These are phyloP conservation scores for Colletotrichum caudatum DNA, from an alignment of 2,329 filamentous ascomycete species.

Conservation along the genomic window DNA sequence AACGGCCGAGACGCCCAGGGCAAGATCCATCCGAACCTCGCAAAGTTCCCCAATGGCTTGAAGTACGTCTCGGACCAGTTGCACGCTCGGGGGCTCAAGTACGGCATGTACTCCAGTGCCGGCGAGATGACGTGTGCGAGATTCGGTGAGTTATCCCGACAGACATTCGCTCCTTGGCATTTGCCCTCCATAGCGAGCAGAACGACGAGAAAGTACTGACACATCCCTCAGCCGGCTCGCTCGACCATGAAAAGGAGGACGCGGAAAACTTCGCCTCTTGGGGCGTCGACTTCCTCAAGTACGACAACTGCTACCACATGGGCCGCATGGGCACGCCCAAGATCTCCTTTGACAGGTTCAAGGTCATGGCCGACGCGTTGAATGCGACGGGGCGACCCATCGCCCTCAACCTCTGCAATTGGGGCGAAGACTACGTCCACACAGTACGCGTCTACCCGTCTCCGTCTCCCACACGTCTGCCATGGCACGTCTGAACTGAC, in stretches of 20 bases:
- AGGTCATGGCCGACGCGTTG: slow-evolving; percentile 51
- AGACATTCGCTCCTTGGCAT: neutral
- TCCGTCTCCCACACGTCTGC: neutral
- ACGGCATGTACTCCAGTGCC: slow-evolving; percentile 56
- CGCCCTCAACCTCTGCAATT: slow-evolving; percentile 51
- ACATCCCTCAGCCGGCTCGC: slow-evolving; percentile 53
- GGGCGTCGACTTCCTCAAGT: slow-evolving; percentile 66
- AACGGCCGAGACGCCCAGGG: slow-evolving; percentile 45
- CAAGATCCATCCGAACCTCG: slow-evolving; percentile 48
- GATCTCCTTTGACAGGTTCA: slow-evolving; percentile 48
- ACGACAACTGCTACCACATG: slow-evolving; percentile 60
- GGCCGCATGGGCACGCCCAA: slow-evolving; percentile 46
- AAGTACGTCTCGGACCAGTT: slow-evolving; percentile 51
- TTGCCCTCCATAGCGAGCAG: neutral
- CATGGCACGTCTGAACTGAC: neutral
- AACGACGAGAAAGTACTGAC: neutral
- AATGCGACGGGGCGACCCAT: slow-evolving; percentile 49
- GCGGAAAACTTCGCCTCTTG: slow-evolving; percentile 64
- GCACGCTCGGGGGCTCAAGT: slow-evolving; percentile 52
- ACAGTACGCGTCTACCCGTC: slow-evolving; percentile 13
- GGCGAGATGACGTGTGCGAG: slow-evolving; percentile 63
- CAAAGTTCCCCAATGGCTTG: slow-evolving; percentile 54
- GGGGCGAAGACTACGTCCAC: slow-evolving; percentile 49
- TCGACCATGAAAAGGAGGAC: slow-evolving; percentile 65
- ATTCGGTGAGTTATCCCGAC: slow-evolving; percentile 44